phyloP scores from a whole-genome alignment of 1,284 basidiomycete genomes.

The Porogramme epimiltina region DNA sequence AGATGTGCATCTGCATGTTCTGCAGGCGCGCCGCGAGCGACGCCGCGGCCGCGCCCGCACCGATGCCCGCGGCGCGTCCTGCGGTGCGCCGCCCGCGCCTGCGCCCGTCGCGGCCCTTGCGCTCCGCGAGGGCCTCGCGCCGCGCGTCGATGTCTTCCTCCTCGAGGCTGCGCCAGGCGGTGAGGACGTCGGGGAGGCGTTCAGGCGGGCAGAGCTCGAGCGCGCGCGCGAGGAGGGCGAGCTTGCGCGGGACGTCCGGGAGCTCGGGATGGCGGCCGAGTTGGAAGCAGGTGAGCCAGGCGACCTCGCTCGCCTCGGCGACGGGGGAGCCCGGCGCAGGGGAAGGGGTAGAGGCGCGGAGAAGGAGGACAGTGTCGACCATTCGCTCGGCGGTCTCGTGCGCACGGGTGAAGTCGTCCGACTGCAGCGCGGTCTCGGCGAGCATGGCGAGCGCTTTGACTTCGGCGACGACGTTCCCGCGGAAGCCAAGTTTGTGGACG shows the following conservation, averaged over 20 bases:
- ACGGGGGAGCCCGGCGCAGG: conserved; percentile 47
- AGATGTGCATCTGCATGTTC: conserved; percentile 46
- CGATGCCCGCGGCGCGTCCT: conserved; percentile 17
- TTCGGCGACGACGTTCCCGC: conserved; percentile 68
- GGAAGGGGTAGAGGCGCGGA: conserved; percentile 40
- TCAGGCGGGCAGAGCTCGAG: conserved; percentile 87
- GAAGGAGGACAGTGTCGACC: conserved; percentile 59
- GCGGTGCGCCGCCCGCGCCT: conserved; percentile 11
- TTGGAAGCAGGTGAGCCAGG: conserved; percentile 86
- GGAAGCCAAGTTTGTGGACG: conserved; percentile 83
- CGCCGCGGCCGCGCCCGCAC: conserved; percentile 39
- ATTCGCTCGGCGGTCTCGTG: conserved; percentile 74
- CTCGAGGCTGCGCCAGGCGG: conserved; percentile 71
- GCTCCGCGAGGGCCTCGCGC: conserved; percentile 22
- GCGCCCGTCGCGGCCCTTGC: conserved; percentile 15
- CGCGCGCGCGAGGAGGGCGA: conserved; percentile 78
- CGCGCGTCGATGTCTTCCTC: conserved; percentile 59
- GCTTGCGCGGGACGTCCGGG: conserved; percentile 63
- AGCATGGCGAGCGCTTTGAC: conserved; percentile 88
- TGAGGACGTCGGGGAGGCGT: conserved; percentile 71
- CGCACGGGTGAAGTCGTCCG: conserved; percentile 76
- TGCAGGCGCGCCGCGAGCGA: conserved; percentile 63
- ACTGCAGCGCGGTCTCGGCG: conserved; percentile 78
- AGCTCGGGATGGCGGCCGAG: conserved; percentile 83
- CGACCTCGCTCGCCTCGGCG: conserved; percentile 73